Base-by-base conservation (phyloP, 2,329 filamentous ascomycete genomes). In the Stagonosporopsis cucurbitacearum region DNA sequence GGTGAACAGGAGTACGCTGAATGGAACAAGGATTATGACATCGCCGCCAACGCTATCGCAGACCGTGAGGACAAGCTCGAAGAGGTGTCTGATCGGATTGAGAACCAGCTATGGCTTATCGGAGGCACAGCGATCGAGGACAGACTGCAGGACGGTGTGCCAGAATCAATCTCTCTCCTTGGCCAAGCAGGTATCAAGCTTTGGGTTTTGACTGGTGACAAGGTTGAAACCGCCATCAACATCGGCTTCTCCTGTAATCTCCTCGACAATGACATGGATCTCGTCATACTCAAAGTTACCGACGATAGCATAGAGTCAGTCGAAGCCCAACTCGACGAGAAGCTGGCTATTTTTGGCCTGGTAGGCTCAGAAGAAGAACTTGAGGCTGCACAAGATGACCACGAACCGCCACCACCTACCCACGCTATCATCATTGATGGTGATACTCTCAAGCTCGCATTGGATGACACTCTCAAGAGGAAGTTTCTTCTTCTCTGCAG, bases 221-320 rank as follows among this genome's bases (percentile, higher is more conserved):
- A 98, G 78, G 94, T 98, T 28, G 95, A 99, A 78, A 99, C 95
- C 22, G 95, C 96, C 54, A 99, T 99, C 86, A 99, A 99, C 79
- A 99, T 99, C 72, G 95, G 95, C 2, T 99, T 98, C 78, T 99
- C 96, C 11, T 99, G 96, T 81, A 99, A 99, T 67, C 83, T 99
- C 28, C 85, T 99, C 51, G 92, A 94, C 77, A 99, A 97, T 75
- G 91, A 96, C 65, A 97, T 99, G 95, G 95, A 99, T 65, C 81
- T 99, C 59, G 90, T 99, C 62, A 86, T 96, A 44, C 83, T 99
- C 66, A 96, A 96, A 72, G 84, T 95, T 26, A 85, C 90, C 1
- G 91, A 96, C 62, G 88, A 92, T 78, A 84, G 81, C 54, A 65
- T 89, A 9, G 80, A 81, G 12, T 79, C 81, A 32, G 84, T 92